phyloP scores from a whole-genome alignment of 1,139 yeast species.

The Zygoascus meyerae region DNA sequence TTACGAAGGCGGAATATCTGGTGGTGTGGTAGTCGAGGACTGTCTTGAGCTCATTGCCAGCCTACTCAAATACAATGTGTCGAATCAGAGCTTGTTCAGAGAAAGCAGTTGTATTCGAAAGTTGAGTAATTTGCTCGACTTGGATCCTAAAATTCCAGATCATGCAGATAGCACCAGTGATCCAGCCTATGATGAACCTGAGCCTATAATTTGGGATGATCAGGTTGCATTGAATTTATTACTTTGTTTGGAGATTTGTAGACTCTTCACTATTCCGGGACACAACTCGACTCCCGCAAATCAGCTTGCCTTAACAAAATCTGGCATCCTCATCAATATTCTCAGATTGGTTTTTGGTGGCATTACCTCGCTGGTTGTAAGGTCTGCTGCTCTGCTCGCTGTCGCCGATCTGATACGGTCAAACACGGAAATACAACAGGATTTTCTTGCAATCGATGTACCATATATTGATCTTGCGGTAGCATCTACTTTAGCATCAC shows the following conservation, averaged over 20 bases:
- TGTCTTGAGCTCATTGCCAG: constrained; percentile 71
- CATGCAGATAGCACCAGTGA: constrained; percentile 46
- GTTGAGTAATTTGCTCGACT: constrained; percentile 48
- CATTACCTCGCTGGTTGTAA: constrained; percentile 53
- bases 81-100: constrained; percentile 82
- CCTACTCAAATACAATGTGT: constrained; percentile 72
- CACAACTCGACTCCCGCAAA: constrained; percentile 57
- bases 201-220: constrained; percentile 15
- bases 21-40: constrained; percentile 89
- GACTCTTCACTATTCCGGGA: constrained; percentile 68
- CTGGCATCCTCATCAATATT: constrained; percentile 61
- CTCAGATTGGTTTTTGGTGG: constrained; percentile 63
- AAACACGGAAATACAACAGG: constrained; percentile 57
- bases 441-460: constrained; percentile 77
- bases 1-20: constrained; percentile 84
- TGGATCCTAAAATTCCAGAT: constrained; percentile 30
- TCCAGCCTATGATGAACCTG: background rate
- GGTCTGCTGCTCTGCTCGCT: constrained; percentile 63
- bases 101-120: constrained; percentile 76
- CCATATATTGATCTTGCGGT: constrained; percentile 86
- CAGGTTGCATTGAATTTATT: constrained; percentile 43
- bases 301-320: constrained; percentile 56
- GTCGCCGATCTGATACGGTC: constrained; percentile 71
- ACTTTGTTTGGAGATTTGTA: constrained; percentile 65
- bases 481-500: constrained; percentile 36